Base-by-base conservation (phyloP, 148 eudicot genomes). In the Camellia granthamiana region DNA sequence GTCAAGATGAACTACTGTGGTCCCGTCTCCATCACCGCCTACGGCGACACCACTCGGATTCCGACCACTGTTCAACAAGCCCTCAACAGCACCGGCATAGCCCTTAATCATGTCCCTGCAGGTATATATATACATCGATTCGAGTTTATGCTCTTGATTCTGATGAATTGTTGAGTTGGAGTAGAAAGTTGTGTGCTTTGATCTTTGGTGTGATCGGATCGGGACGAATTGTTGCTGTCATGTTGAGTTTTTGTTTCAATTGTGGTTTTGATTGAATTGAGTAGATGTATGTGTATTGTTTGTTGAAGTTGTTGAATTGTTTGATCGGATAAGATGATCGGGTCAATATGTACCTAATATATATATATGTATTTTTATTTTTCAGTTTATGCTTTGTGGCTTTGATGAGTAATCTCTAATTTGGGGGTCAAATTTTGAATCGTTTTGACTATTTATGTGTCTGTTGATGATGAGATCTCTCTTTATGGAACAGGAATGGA, bases 1-100 rank as follows among this genome's bases (percentile, higher is more conserved):
- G 79, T 78, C 2, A 91, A 87, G 23, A 86, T 90, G 89, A 89
- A 85, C 43, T 92, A 92, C 81, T 80, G 91, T 5, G 92, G 92
- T 2, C 80, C 87, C 55, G 86, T 89, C 19, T 87, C 92, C 38
- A 84, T 89, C 8, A 85, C 90, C 44, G 92, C 90, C 15, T 89
- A 89, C 72, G 92, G 88, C n/a, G 92, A 89, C 58, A 87, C 90
- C 44, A 76, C 52, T 44, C 69, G 88, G 11, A 80, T 89, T 58
- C 87, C 90, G 51, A 14, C 47, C 2, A 38, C 84, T 18, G 66
- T 86, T 30, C 92, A 89, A 19, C 84, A 87, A 6, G 90, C 90
- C 30, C 92, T 89, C 69, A 85, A 87, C 21, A 85, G 88, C 79
- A 89, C 90, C 41, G 90, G 92, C 59, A 87, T 89, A 81, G 78